Conservation (phyloP, 495 filamentous ascomycete genomes). For the Staphylotrichum tortipilum region DNA sequence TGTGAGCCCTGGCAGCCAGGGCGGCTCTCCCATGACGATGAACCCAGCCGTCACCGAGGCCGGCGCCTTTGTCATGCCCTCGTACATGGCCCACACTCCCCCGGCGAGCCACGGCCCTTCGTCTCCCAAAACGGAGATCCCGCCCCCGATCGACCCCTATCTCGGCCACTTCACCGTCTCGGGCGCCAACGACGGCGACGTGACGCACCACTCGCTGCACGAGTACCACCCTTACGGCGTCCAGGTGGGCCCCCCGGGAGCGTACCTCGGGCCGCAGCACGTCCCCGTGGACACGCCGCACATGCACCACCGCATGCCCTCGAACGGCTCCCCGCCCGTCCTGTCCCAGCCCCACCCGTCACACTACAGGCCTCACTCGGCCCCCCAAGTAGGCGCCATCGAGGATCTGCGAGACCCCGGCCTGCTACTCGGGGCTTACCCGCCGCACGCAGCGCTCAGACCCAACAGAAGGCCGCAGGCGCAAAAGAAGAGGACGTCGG, state of each 20-base stretch:
- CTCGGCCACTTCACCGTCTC: constrained; percentile 27
- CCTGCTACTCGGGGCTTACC: constrained; percentile 16
- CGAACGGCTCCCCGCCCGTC: constrained; percentile 13
- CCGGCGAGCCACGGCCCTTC: constrained; percentile 21
- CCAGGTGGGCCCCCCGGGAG: constrained; percentile 5
- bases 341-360: constrained; percentile 18
- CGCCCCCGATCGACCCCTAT: constrained; percentile 24
- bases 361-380: constrained; percentile 14
- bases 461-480: constrained; percentile 18
- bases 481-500: constrained; percentile 17
- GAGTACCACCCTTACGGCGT: constrained; percentile 18
- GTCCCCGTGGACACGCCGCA: constrained; percentile 9
- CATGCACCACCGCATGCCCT: constrained; percentile 21
- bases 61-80: constrained; percentile 22
- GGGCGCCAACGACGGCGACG: constrained; percentile 14
- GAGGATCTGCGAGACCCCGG: constrained; percentile 22
- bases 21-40: constrained; percentile 29
- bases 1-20: constrained; percentile 23
- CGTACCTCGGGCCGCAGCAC: constrained; percentile 12
- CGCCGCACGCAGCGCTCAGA: constrained; percentile 21
- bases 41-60: constrained; percentile 22
- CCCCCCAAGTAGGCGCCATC: constrained; percentile 17
- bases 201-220: constrained; percentile 19
- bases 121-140: constrained; percentile 24
- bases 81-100: constrained; percentile 23